Evolutionary conservation across 1,139 yeast species (phyloP), one percentile per base, ranked within the genome.

Genomic region (Diutina catenulata): DNA sequence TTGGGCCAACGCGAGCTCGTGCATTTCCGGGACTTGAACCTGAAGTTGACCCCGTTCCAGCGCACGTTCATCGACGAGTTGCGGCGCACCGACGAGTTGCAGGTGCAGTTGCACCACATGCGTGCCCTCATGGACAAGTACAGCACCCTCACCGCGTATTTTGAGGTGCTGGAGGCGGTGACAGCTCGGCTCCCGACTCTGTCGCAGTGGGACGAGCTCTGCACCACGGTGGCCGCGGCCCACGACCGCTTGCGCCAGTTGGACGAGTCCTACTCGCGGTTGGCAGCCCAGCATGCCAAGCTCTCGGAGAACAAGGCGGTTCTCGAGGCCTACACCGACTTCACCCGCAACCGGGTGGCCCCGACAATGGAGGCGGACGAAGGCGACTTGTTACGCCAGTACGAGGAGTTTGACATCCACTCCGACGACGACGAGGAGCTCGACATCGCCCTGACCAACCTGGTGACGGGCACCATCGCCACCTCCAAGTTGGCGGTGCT

Each of bases 11-110:
- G 80, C 42, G 95, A 95, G 2, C 65, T 74, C 40, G 81, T 91
- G 22, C 97, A 93, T 53, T 87, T 93, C 57, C 71, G 95, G 43
- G 97, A 91, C 57, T 68, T 91, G 58, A 91, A 91, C 57, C 66
- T 80, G 37, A 74, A 73, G 49, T 73, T 83, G 40, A 80, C 81
- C 42, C 68, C 87, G 3, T 93, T 91, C 59, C 96, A 88, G 58
- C 69, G 97, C 45, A 74, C 94, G 1, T 91, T 81, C 53, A 84
- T 91, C 38, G 71, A 70, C 48, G 97, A 91, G 50, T 74, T 87
- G 41, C 71, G 95, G 45, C 65, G 71, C 5, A 55, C 62, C 31
- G 71, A 65, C 41, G 44, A 45, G 6, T 47, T 60, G 37, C 62
- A 57, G 28, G 36, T 52, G 15, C 57, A 63, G 38, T 51, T 67